Conservation (phyloP, 176 grass and related monocot genomes). For the Zea luxurians region DNA sequence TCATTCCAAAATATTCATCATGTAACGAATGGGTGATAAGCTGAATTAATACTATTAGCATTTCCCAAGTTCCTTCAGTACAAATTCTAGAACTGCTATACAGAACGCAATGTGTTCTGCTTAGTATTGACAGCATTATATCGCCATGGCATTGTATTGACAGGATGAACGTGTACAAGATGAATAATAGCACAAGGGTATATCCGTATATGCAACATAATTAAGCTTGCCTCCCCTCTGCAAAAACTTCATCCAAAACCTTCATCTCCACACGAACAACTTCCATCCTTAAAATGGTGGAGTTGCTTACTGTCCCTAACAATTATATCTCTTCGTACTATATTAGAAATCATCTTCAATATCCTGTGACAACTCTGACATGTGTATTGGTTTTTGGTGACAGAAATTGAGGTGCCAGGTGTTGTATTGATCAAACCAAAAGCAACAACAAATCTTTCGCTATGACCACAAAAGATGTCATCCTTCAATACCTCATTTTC, state of each 20-base stretch:
- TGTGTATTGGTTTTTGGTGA: constrained; percentile 90
- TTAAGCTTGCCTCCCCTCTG: background rate
- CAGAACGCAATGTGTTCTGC: constrained; percentile 13
- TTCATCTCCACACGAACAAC: constrained; percentile 70
- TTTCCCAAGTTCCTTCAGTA: too few species aligned
- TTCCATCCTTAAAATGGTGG: constrained; percentile 89
- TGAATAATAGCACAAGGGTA: constrained; percentile 12
- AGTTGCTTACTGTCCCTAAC: constrained; percentile 75
- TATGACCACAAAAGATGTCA: constrained; percentile 88
- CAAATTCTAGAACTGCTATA: constrained; percentile 15
- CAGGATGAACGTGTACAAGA: background rate
- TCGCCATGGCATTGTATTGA: too few species aligned
- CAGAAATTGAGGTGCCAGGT: constrained; percentile 70
- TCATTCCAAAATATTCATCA: too few species aligned
- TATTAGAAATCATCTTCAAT: constrained; percentile 63
- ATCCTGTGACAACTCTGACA: constrained; percentile 75
- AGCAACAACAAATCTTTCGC: constrained; percentile 80
- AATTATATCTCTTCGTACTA: constrained; percentile 82
- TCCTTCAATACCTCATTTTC: constrained; percentile 61
- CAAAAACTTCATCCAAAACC: constrained; percentile 36
- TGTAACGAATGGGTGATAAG: too few species aligned
- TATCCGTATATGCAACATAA: background rate
- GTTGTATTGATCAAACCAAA: constrained; percentile 90
- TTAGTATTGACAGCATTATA: too few species aligned
- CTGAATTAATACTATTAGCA: too few species aligned